These are phyloP conservation scores for Xylariaceae sp. DNA, from an alignment of 2,329 filamentous ascomycete genomes.

Conservation along the genomic window DNA sequence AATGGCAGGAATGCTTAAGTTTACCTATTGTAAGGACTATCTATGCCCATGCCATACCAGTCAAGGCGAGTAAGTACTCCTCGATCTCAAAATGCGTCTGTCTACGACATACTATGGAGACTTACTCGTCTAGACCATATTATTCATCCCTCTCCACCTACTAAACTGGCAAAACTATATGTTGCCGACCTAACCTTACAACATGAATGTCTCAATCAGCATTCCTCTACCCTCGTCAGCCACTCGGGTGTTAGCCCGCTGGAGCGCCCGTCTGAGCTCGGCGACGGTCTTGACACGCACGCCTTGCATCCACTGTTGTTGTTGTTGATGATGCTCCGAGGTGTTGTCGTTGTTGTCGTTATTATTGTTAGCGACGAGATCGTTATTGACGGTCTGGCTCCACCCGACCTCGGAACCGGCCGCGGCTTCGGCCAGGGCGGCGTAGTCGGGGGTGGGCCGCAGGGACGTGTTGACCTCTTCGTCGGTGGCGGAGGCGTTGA, in stretches of 20 bases:
- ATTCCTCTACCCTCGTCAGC: constrained; percentile 18
- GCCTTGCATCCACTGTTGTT: constrained; percentile 22
- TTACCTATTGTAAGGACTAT: too few species aligned
- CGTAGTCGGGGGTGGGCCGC: constrained; percentile 23
- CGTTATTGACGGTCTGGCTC: constrained; percentile 6
- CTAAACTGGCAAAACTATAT: too few species aligned
- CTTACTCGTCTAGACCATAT: too few species aligned
- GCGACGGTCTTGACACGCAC: constrained; percentile 16
- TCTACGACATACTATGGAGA: too few species aligned
- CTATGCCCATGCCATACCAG: too few species aligned
- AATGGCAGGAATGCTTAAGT: too few species aligned
- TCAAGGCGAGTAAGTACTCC: too few species aligned
- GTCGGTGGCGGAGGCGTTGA: constrained; percentile 18
- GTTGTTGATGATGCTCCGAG: too few species aligned
- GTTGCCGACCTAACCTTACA: too few species aligned
- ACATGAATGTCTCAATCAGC: constrained; percentile 22
- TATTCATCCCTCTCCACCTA: too few species aligned
- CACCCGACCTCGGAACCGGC: constrained; percentile 19
- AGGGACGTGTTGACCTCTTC: constrained; percentile 26
- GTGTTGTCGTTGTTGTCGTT: not conserved
- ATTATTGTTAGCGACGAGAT: not conserved
- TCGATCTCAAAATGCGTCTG: too few species aligned
- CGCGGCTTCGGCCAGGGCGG: constrained; percentile 24
- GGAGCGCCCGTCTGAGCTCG: constrained; percentile 17
- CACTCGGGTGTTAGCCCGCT: constrained; percentile 12